These are phyloP conservation scores for Rosa rugosa DNA, from an alignment of 306 rosid species.

Conservation along the genomic window DNA sequence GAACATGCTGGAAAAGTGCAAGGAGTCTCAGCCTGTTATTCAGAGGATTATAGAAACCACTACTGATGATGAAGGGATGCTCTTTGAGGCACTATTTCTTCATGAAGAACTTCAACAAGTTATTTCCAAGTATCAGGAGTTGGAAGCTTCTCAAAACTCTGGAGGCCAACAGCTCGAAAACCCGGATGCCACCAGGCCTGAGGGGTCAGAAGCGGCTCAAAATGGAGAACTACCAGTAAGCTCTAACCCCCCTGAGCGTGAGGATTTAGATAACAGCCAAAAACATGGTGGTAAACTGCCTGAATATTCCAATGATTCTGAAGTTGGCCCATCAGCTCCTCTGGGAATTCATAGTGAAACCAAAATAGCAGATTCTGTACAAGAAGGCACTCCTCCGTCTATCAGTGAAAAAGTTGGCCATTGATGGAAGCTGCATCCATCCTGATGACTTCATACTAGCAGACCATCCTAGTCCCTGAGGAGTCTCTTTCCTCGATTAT, in stretches of 20 bases:
- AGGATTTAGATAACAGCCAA: constrained; percentile 35
- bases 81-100: constrained; percentile 76
- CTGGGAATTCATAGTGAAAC: constrained; percentile 28
- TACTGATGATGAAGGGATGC: constrained; percentile 64
- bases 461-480: constrained; percentile 14
- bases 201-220: constrained; percentile 33
- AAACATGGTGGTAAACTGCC: constrained; percentile 28
- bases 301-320: constrained; percentile 20
- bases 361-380: constrained; percentile 25
- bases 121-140: constrained; percentile 59
- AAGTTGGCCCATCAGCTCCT: constrained; percentile 33
- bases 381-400: constrained; percentile 28
- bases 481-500: constrained; percentile 16
- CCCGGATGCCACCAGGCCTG: constrained; percentile 33
- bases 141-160: constrained; percentile 50
- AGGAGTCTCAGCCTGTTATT: constrained; percentile 57
- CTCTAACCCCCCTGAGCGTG: constrained; percentile 15
- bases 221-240: constrained; percentile 26
- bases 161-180: constrained; percentile 32
- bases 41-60: constrained; percentile 72
- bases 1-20: constrained; percentile 73
- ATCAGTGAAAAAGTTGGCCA: constrained; percentile 33
- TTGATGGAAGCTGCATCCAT: constrained; percentile 27
- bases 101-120: constrained; percentile 76
- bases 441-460: constrained; percentile 18